phyloP scores from a whole-genome alignment of 2,329 filamentous ascomycete genomes.

The Xylaria digitata region DNA sequence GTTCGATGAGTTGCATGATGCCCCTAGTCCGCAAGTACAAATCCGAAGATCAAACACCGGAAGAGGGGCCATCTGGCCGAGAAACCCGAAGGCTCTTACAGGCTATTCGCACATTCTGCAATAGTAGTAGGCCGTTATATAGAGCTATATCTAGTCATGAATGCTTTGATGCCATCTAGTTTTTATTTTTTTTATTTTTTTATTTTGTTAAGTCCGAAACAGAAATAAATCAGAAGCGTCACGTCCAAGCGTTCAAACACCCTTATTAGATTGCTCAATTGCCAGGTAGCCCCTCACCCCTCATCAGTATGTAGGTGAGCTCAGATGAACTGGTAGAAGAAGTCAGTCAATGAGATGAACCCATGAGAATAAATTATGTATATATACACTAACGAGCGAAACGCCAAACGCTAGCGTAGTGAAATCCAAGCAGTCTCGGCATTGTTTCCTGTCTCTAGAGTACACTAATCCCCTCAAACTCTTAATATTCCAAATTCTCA shows the following conservation, averaged over 20 bases:
- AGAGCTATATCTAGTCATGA: not conserved
- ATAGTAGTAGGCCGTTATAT: not conserved
- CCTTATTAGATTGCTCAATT: not conserved
- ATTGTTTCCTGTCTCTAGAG: not conserved
- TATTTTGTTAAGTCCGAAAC: not conserved
- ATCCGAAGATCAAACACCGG: conserved; percentile 24
- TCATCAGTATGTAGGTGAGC: no score
- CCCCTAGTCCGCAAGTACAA: not conserved
- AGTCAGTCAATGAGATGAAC: not conserved
- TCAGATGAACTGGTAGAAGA: no score
- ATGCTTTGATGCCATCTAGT: not conserved
- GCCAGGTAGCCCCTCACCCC: conserved; percentile 9
- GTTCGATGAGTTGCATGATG: not conserved
- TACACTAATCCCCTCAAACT: not conserved
- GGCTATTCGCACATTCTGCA: not conserved
- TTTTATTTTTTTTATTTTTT: no score
- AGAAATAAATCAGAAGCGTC: not conserved
- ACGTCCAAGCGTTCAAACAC: not conserved
- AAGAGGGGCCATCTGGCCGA: not conserved
- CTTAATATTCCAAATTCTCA: not conserved
- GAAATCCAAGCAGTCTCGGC: not conserved
- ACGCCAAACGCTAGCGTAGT: not conserved
- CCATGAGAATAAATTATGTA: not conserved
- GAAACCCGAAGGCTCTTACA: not conserved
- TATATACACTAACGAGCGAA: not conserved